Conservation (phyloP, 768 basidiomycete genomes). For the Infundibulicybe gibba region DNA sequence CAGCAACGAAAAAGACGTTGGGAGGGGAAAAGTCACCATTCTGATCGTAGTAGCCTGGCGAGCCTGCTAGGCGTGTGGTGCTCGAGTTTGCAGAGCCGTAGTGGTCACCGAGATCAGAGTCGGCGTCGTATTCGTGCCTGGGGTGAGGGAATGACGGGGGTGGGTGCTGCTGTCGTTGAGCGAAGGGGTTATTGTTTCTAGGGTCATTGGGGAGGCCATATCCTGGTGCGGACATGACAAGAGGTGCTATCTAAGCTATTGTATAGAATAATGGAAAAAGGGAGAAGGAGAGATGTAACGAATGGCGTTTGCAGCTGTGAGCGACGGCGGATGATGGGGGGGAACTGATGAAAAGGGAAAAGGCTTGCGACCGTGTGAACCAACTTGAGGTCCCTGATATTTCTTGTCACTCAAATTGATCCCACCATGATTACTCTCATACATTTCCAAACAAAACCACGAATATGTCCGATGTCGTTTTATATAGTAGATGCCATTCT, state of each 20-base stretch:
- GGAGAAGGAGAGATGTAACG: conserved; percentile 12
- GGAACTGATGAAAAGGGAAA: background rate
- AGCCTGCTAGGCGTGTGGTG: conserved; percentile 50
- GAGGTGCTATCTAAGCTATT: background rate
- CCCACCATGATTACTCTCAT: too few species aligned
- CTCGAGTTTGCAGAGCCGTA: conserved; percentile 50
- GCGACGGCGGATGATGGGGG: background rate
- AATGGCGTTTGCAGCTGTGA: conserved; percentile 5
- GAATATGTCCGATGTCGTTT: too few species aligned
- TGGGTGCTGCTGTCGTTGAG: conserved; percentile 17
- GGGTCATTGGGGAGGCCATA: conserved; percentile 19
- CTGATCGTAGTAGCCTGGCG: conserved; percentile 37
- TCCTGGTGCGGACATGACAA: conserved; percentile 17
- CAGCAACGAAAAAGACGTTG: conserved; percentile 2
- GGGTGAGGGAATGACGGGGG: conserved; percentile 24
- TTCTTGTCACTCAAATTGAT: too few species aligned
- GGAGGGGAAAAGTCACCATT: conserved; percentile 16
- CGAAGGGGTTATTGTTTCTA: conserved; percentile 21
- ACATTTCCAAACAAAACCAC: too few species aligned
- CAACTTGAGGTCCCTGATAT: background rate
- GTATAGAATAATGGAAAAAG: too few species aligned
- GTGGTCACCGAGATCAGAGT: conserved; percentile 51
- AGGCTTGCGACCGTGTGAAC: background rate
- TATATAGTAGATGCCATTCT: too few species aligned
- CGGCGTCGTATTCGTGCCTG: conserved; percentile 39